Base-by-base conservation (phyloP, 305 asterid genomes). In the Caryopteris hybrid region DNA sequence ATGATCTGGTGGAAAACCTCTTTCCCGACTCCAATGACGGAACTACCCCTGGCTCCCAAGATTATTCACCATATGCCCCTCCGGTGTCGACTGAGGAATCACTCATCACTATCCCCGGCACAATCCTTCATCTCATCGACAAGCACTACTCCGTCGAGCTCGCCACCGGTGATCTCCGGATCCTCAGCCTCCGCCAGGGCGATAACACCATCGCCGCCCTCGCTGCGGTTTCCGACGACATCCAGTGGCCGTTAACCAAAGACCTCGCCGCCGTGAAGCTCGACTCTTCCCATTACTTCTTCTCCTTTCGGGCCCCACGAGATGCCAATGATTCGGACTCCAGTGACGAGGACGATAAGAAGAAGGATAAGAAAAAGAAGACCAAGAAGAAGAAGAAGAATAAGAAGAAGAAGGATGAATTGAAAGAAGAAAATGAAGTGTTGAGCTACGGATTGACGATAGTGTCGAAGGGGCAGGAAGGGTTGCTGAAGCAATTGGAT, bases 381-480 rank as follows among this genome's bases (percentile, higher is more conserved):
- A 62, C 64, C 42, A 23, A 68, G 55, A 66, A 48, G 13, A 69
- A 64, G 8, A 61, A 45, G 16, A 62, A 73, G 25, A 8, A 27
- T 9, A 62, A 73, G 25, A 8, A 34, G 12, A 61, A 66, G 12
- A 54, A 64, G 10, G 69, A 54, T 11, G 56, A 70, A 23, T 17
- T 14, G 42, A 62, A 64, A 10, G 85, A 66, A 27, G 83, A 74
- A 52, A 72, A 29, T 33, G 95, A 86, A 25, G 69, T 82, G 3
- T 74, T 94, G 80, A 91, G 77, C 74, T 94, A 91, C 46, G 97
- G 99, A 0, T 78, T 94, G 61, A 91, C 99, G n/a, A 76, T 94
- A 50, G 85, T 80, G 23, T 84, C 90, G 17, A 85, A 83, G 74
- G 95, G 91, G 16, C 91, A 83, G 80, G 96, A 89, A 45, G 75